Base-by-base conservation (phyloP, 2,329 filamentous ascomycete species). In the Colletotrichum aenigma region DNA sequence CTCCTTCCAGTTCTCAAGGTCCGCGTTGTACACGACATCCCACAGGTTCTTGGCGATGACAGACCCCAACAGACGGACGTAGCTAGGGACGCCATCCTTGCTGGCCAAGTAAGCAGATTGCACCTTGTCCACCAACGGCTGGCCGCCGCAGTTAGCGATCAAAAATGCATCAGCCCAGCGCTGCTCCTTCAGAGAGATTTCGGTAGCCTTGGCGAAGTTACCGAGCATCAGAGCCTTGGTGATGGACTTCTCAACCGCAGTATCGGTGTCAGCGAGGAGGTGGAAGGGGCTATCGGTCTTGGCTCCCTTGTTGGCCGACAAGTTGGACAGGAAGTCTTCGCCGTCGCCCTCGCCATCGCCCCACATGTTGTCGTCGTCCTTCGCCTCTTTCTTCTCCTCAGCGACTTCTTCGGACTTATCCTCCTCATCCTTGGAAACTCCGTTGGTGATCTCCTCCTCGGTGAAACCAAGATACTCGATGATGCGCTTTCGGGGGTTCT, bases 21-120 rank as follows among this genome's bases (percentile, higher is more conserved):
- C 95, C 9, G 96, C 97, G 81, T 99, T 99, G 86, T 98, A 95
- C 9, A 98, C 97, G 61, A 98, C 91, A 86, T 99, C 97, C 97
- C 96, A 98, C 3, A 99, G 90, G 81, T 99, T 98, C 89, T 98
- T 98, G 77, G 94, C 93, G 73, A 98, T 96, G 67, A 99, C 95
- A 7, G 96, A 98, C 67, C 95, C 94, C 70, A 99, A 89, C 10
- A 99, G 89, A 58, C 97, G 94, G 72, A 98, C 88, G 82, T 99
- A 99, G 85, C 96, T 98, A 2, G 97, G 96, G 32, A 94, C 93
- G 74, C 93, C 93, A 9, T 91, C 90, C 84, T 96, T 95, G 81
- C 94, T 94, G 73, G 95, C 94, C 78, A 99, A 92, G 83, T 99
- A 99, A 15, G 96, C 93, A 76, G 94, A 91, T 85, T 98, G 97